Evolutionary conservation across 371 early-diverging fungal species (phyloP).

Genomic region (Sporodiniella umbellata): DNA sequence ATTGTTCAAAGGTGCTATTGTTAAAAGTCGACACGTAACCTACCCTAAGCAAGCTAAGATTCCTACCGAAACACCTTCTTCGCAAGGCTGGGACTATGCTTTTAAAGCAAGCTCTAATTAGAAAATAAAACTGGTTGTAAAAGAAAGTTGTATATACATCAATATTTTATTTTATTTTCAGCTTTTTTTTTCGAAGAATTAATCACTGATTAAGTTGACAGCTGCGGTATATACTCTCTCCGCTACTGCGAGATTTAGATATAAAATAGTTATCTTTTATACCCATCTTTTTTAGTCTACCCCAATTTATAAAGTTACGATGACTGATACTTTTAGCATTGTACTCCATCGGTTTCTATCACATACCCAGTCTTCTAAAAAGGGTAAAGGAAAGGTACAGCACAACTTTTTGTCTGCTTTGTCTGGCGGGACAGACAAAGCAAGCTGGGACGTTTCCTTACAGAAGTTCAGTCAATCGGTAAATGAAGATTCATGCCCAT

Average conservation of each 20-base stretch:
- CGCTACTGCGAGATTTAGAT: not conserved
- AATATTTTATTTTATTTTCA: not conserved
- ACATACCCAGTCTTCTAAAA: not conserved
- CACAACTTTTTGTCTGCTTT: not conserved
- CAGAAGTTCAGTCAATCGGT: not conserved
- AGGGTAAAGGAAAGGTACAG: not conserved
- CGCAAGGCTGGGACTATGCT: slow-evolving; percentile 68
- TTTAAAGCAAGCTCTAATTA: slow-evolving; percentile 25
- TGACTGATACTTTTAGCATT: not conserved
- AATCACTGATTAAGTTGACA: not conserved
- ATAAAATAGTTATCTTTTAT: not conserved
- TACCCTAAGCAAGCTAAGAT: slow-evolving; percentile 76
- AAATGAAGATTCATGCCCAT: no score
- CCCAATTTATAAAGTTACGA: not conserved
- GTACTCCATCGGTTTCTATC: not conserved
- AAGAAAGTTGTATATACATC: not conserved
- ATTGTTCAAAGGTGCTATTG: slow-evolving; percentile 67
- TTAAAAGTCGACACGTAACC: slow-evolving; percentile 59
- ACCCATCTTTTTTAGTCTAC: not conserved
- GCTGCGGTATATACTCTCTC: not conserved
- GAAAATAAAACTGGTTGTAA: not conserved
- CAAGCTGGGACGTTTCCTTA: not conserved
- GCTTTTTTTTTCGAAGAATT: no score
- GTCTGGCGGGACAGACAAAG: not conserved
- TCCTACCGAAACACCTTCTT: slow-evolving; percentile 72